Conservation (phyloP, 345 rosid species). For the Moringa oleifera region DNA sequence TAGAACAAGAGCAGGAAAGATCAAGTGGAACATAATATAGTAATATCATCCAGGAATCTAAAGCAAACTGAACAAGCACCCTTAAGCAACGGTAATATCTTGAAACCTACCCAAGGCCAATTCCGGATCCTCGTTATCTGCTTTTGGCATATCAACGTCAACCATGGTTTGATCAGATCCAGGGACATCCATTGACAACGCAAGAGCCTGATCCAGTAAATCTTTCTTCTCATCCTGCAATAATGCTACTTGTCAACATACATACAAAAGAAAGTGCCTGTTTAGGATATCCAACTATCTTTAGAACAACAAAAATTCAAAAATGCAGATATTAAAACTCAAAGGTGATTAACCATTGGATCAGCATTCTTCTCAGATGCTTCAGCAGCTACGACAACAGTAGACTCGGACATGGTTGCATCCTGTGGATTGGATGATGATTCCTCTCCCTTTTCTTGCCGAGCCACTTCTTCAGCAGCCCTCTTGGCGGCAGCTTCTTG, state of each 20-base stretch:
- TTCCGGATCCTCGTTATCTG: constrained; percentile 51
- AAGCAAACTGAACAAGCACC: neutral
- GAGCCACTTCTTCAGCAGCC: constrained; percentile 59
- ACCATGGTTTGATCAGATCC: constrained; percentile 28
- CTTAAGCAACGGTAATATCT: neutral
- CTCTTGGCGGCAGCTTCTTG: constrained; percentile 83
- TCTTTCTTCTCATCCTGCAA: constrained; percentile 53
- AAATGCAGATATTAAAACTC: neutral
- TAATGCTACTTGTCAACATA: neutral
- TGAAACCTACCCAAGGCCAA: constrained; percentile 54
- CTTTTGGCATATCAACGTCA: constrained; percentile 66
- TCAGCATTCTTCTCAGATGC: constrained; percentile 36
- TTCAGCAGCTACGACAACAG: constrained; percentile 21
- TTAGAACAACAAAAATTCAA: neutral
- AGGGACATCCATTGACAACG: constrained; percentile 48
- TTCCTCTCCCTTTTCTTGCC: constrained; percentile 49
- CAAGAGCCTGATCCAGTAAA: constrained; percentile 56
- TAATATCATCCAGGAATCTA: no score
- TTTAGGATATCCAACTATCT: neutral
- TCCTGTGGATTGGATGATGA: constrained; percentile 42
- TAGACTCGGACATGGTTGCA: neutral
- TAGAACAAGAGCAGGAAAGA: neutral
- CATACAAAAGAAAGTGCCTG: neutral
- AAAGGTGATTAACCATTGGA: constrained; percentile 41
- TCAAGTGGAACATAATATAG: no score